Percentiles rank a stretch among this genome's conserved stretches.
Evolutionary conservation across 1,284 basidiomycete genomes (phyloP).

Genomic region (Heterobasidion occidentale): DNA sequence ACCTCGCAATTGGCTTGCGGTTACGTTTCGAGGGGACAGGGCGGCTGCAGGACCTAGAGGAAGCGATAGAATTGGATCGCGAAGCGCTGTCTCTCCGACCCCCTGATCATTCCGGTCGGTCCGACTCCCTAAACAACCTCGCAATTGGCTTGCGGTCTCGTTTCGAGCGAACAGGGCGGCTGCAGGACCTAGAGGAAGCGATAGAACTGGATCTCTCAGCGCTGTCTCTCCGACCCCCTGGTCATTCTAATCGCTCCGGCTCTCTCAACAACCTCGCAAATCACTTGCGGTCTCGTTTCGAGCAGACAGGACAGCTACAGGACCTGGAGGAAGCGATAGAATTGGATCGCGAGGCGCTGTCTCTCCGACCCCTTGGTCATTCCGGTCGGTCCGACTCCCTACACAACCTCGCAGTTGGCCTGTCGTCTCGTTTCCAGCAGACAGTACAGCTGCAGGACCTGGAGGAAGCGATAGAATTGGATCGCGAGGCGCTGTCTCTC

Average conservation of each 20-base stretch:
- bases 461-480: neutral
- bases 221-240: too few relatives aligned
- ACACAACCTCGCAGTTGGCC: neutral
- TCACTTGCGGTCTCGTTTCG: too few relatives aligned
- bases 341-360: neutral
- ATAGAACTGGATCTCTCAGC: too few relatives aligned
- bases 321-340: neutral
- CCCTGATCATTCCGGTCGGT: neutral
- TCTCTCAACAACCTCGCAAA: too few relatives aligned
- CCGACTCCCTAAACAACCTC: neutral
- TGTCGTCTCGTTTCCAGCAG: slow-evolving; percentile 12
- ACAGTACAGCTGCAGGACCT: slow-evolving; percentile 15
- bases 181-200: too few relatives aligned
- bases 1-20: neutral
- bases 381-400: neutral
- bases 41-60: neutral
- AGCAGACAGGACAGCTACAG: too few relatives aligned
- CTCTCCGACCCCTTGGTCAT: neutral
- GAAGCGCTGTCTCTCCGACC: neutral
- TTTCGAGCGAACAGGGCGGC: too few relatives aligned
- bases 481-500: too few relatives aligned
- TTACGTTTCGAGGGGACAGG: neutral
- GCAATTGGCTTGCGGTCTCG: neutral
- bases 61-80: neutral
- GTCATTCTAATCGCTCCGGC: too few relatives aligned